Base-by-base conservation (phyloP, 306 rosid species). In the Notholithocarpus densiflorus region DNA sequence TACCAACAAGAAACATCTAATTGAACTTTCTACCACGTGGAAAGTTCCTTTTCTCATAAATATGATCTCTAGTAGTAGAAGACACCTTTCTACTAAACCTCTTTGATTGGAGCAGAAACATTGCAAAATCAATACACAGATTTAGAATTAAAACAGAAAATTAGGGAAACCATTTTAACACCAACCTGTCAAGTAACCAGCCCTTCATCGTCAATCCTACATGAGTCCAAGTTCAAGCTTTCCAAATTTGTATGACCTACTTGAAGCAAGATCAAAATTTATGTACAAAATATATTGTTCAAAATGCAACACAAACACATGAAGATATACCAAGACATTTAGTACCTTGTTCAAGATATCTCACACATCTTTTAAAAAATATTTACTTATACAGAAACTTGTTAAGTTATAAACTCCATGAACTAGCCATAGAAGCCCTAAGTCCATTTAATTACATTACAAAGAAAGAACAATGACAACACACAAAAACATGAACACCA, bases 161-260 rank as follows among this genome's bases (percentile, higher is more conserved):
- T 6, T 15, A 55, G 56, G 26, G 43, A 55, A 31, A 43, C 62
- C 31, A 72, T 74, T 80, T 53, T 60, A 70, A 77, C 43, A 84
- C 79, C 79, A 54, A 95, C 98, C 98, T 85, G 86, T 78, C 90
- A 95, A 75, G 88, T 90, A 69, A 80, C 88, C 83, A 95, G 82
- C 74, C 98, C 98, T 66, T 85, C 94, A 82, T 91, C 98, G 70
- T 92, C 87, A 74, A 92, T 89, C 82, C 82, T 82, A 85, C 98
- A 91, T 13, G 97, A 92, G 82, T 95, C 98, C 83, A 95, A 88
- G 87, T 91, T 89, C 92, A 95, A 89, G 86, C 94, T 90, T 84
- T 92, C 97, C 89, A 95, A 82, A 80, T 84, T 90, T 75, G 88
- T 89, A 86, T 91, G 75, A 83, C 90, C 98, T 94, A 87, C 75